Evolutionary conservation across 257 asterid genomes (phyloP).

Genomic region (Solanum chiquidenum): DNA sequence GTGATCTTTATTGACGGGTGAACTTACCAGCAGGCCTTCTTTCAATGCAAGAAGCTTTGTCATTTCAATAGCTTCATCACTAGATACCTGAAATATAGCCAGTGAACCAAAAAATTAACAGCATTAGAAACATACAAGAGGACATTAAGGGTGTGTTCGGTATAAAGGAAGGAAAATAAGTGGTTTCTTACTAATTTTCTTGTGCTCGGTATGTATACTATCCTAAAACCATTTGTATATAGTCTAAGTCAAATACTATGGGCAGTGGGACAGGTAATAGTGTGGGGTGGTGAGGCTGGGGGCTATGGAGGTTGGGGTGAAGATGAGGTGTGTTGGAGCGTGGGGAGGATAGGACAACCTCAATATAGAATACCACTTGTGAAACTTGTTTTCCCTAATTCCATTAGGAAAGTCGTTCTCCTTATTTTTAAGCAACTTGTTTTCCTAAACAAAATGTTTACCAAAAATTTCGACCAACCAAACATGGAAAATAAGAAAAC

Average conservation of each 20-base stretch:
- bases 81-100: constrained; percentile 22
- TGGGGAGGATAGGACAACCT: background rate
- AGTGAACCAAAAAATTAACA: background rate
- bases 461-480: background rate
- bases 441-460: background rate
- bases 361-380: background rate
- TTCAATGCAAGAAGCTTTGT: constrained; percentile 41
- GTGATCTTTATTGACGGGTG: background rate
- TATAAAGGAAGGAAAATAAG: background rate
- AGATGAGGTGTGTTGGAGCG: background rate
- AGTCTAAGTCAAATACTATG: background rate
- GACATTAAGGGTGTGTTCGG: background rate
- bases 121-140: background rate
- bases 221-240: no score
- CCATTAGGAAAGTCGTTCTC: background rate
- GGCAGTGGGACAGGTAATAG: background rate
- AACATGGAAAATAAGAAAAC: background rate
- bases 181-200: background rate
- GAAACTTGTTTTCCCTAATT: background rate
- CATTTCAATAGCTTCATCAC: constrained; percentile 46
- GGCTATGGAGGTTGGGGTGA: background rate
- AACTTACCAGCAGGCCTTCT: constrained; percentile 44
- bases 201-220: background rate
- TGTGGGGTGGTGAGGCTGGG: background rate
- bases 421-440: background rate